A percentile compares a stretch with the other conserved stretches of the same genome.
phyloP scores from a whole-genome alignment of 176 grass and related monocot species.

The Raddia distichophylla region DNA sequence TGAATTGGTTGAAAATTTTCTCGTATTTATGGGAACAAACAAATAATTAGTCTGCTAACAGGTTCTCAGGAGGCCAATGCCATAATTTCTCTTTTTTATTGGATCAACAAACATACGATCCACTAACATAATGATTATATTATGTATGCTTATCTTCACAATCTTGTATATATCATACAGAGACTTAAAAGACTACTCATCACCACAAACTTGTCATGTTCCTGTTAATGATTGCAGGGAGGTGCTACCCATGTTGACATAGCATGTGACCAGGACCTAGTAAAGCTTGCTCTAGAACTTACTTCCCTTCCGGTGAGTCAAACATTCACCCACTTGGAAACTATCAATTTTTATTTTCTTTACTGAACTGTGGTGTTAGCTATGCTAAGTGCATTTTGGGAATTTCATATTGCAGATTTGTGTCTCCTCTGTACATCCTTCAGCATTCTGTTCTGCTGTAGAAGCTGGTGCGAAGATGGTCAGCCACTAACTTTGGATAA shows the following conservation, averaged over 20 bases:
- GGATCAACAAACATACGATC: not conserved
- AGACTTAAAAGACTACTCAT: not conserved
- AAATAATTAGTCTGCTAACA: not conserved
- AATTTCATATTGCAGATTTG: conserved; percentile 66
- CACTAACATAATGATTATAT: not conserved
- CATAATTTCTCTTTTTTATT: not conserved
- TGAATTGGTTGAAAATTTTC: not conserved
- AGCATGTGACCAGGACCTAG: conserved; percentile 80
- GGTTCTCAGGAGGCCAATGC: not conserved
- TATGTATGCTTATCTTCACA: not conserved
- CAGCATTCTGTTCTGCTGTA: conserved; percentile 68
- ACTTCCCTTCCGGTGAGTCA: conserved; percentile 85
- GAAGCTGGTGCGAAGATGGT: conserved; percentile 96
- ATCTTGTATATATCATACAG: conserved; percentile 9
- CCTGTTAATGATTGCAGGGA: conserved; percentile 65
- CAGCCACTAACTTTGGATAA: conserved; percentile 9
- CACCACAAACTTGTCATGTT: not conserved
- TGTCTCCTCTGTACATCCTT: conserved; percentile 86
- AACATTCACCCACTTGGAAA: not conserved
- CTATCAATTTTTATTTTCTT: not conserved
- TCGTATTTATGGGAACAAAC: not conserved
- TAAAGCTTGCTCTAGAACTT: conserved; percentile 75
- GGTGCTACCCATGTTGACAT: conserved; percentile 97
- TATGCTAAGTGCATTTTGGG: conserved; percentile 26
- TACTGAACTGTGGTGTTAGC: not conserved